Base-by-base conservation (phyloP, 169 alveolate genomes). In the Cryptosporidium parvum region DNA sequence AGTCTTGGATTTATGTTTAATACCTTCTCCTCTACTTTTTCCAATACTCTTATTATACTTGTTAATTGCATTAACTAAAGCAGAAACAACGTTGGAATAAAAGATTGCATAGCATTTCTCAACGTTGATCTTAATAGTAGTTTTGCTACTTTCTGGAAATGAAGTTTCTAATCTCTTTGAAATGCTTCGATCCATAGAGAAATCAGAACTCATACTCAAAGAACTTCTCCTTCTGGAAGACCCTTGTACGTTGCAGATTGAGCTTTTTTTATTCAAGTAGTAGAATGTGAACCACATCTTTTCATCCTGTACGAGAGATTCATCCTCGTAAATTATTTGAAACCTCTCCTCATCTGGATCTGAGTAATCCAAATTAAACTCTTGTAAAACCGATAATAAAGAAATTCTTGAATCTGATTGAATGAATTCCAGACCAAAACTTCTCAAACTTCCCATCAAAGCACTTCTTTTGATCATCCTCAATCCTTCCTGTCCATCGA, bases 331-430 rank as follows among this genome's bases (percentile, higher is more conserved):
- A 12, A 80, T 80, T 26, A 80, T 21, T 23, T 80, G 89, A 45
- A 21, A 80, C 21, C 69, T 39, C 5, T 80, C 89, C 26, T 37
- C 52, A 9, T n/a, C 70, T 10, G 33, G 31, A 21, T 26, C 21
- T 16, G 80, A 59, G 56, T 80, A 62, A 65, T 80, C 89, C 52
- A 80, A 48, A 61, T 35, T 26, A 51, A 80, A 80, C 70, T 80
- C 89, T 67, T 80, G 80, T 29, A 80, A 51, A 42, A 80, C 31
- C 16, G 75, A 62, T 3, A 80, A 12, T 2, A 80, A 21, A 8
- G 89, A 80, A 26, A 80, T 45, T 16, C 68, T 80, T 8, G 89
- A 80, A 9, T 80, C 89, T 8, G 89, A 62, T 31, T 65, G 89
- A 3, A 80, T 59, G 29, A 61, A 80, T 31, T 80, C 89, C 9